Evolutionary conservation across 2,329 filamentous ascomycete genomes (phyloP).

Genomic region (Fusarium irregulare): DNA sequence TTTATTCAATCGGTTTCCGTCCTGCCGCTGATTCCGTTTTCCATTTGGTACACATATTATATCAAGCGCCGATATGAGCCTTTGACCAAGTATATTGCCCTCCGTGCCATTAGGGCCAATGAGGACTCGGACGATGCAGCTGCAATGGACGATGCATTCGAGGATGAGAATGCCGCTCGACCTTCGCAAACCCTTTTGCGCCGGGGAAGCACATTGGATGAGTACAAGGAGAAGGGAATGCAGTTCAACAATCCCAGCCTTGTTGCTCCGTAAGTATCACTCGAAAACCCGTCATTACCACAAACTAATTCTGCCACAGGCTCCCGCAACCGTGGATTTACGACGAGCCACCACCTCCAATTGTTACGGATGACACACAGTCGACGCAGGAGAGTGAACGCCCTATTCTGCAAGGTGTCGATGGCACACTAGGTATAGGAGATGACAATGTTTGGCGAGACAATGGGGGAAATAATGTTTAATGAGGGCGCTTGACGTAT

Average conservation of each 20-base stretch:
- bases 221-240: conserved; percentile 75
- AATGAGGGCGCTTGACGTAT: conserved; percentile 13
- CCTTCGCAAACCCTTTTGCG: conserved; percentile 57
- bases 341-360: conserved; percentile 61
- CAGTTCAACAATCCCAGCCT: conserved; percentile 83
- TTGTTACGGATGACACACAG: conserved; percentile 44
- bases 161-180: conserved; percentile 53
- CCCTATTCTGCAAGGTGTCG: conserved; percentile 50
- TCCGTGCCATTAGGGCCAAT: conserved; percentile 79
- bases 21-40: conserved; percentile 79
- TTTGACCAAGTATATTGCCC: conserved; percentile 89
- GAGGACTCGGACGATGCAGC: conserved; percentile 57
- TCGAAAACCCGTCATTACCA: not conserved
- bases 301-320: conserved; percentile 52
- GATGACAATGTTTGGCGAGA: conserved; percentile 56
- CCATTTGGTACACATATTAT: conserved; percentile 89
- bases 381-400: conserved; percentile 42
- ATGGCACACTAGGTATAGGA: conserved; percentile 54
- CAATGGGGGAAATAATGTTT: conserved; percentile 40
- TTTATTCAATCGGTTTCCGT: conserved; percentile 79
- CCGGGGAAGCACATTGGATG: conserved; percentile 75
- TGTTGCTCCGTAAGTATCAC: conserved; percentile 67
- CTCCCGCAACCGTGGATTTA: conserved; percentile 79
- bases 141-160: conserved; percentile 53
- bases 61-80: conserved; percentile 86